A percentile compares a stretch with the other conserved stretches of the same genome.
Conservation (phyloP, 1,284 basidiomycete species). For the Ceratobasidium sp. region DNA sequence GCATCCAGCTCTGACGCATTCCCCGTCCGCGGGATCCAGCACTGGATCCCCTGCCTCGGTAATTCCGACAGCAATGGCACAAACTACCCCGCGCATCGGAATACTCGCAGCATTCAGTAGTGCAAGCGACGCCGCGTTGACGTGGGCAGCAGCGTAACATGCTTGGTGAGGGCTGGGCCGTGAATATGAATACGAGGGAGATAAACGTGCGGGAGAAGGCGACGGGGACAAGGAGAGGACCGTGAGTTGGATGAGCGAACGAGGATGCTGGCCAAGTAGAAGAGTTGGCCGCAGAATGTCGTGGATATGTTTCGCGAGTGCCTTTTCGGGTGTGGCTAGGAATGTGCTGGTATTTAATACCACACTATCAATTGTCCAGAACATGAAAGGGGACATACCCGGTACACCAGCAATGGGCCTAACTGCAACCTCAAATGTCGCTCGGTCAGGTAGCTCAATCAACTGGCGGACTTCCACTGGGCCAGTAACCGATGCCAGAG, state of each 20-base stretch:
- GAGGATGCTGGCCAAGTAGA: slow-evolving; percentile 69
- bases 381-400: slow-evolving; percentile 51
- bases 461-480: slow-evolving; percentile 73
- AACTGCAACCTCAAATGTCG: slow-evolving; percentile 74
- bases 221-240: slow-evolving; percentile 65
- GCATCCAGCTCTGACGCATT: slow-evolving; percentile 63
- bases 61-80: slow-evolving; percentile 68
- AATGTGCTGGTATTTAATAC: neutral
- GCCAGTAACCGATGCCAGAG: slow-evolving; percentile 75
- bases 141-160: slow-evolving; percentile 60
- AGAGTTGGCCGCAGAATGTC: slow-evolving; percentile 61
- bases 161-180: slow-evolving; percentile 52
- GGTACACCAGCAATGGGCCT: slow-evolving; percentile 73
- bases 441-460: slow-evolving; percentile 72
- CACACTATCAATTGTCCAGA: neutral
- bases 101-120: slow-evolving; percentile 73
- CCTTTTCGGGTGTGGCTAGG: slow-evolving; percentile 48
- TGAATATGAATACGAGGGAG: slow-evolving; percentile 47
- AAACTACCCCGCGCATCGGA: slow-evolving; percentile 74
- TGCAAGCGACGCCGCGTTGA: slow-evolving; percentile 74
- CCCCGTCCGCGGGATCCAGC: slow-evolving; percentile 66
- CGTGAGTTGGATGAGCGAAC: slow-evolving; percentile 75
- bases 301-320: slow-evolving; percentile 46
- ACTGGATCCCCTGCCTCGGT: slow-evolving; percentile 50
- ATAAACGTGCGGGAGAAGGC: slow-evolving; percentile 49